phyloP scores from a whole-genome alignment of 2,329 filamentous ascomycete species.

The Chaetothyriales sp. region DNA sequence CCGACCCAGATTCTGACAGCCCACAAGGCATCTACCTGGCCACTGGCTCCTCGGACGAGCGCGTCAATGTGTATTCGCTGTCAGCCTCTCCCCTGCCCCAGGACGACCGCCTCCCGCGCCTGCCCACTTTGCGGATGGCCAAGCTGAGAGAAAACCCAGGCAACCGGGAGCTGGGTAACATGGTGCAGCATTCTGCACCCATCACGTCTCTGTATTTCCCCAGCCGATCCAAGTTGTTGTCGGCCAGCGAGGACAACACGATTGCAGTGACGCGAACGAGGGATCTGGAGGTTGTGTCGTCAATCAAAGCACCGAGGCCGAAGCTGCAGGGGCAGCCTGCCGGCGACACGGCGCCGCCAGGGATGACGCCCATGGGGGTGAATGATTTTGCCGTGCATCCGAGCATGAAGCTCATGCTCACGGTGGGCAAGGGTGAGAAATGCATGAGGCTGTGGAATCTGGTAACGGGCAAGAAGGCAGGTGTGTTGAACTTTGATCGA shows the following conservation, averaged over 20 bases:
- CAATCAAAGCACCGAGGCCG: conserved; percentile 76
- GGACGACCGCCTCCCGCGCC: conserved; percentile 41
- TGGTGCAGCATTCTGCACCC: conserved; percentile 74
- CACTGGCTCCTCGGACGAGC: conserved; percentile 82
- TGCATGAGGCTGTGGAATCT: conserved; percentile 94
- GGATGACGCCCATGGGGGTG: conserved; percentile 70
- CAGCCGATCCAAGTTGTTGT: conserved; percentile 72
- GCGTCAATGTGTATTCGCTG: conserved; percentile 86
- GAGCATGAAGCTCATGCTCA: conserved; percentile 92
- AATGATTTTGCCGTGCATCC: conserved; percentile 94
- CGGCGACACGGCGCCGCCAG: conserved; percentile 75
- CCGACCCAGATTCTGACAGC: conserved; percentile 36
- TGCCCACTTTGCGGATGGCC: conserved; percentile 56
- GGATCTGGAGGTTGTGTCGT: conserved; percentile 78
- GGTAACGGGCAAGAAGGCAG: conserved; percentile 89
- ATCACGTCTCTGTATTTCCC: conserved; percentile 73
- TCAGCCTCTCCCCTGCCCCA: conserved; percentile 53
- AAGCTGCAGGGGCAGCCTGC: conserved; percentile 68
- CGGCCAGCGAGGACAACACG: conserved; percentile 79
- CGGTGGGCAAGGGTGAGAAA: conserved; percentile 74
- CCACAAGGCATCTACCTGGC: conserved; percentile 79
- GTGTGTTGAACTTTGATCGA: conserved; percentile 71
- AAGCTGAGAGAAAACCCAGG: conserved; percentile 70
- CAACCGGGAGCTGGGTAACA: conserved; percentile 75
- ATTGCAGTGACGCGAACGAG: conserved; percentile 75